A percentile compares a stretch with the other conserved stretches of the same genome.
phyloP scores from a whole-genome alignment of 2,329 filamentous ascomycete genomes.

The Fusarium devonianum region DNA sequence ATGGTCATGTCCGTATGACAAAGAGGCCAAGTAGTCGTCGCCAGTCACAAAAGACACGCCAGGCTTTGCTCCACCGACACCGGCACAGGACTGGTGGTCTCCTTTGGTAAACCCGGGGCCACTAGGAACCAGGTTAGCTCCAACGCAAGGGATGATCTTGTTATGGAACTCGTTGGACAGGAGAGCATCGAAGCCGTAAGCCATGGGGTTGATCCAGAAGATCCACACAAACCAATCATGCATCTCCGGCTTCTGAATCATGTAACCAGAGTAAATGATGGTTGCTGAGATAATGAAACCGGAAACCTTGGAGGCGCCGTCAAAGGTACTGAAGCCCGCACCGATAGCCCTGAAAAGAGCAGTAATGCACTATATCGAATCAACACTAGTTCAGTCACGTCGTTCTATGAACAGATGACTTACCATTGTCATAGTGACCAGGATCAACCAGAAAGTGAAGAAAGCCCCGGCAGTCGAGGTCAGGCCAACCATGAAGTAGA shows the following conservation, averaged over 20 bases:
- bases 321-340: conserved; percentile 63
- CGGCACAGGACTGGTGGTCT: conserved; percentile 60
- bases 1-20: conserved; percentile 61
- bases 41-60: conserved; percentile 61
- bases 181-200: conserved; percentile 73
- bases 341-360: conserved; percentile 64
- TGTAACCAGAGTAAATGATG: conserved; percentile 69
- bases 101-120: conserved; percentile 56
- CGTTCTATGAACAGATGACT: too few relatives aligned
- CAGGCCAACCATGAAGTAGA: conserved; percentile 71
- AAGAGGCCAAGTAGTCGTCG: conserved; percentile 63
- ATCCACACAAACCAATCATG: conserved; percentile 70
- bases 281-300: conserved; percentile 58
- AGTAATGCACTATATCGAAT: conserved; percentile 57
- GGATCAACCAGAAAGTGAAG: conserved; percentile 67
- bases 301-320: conserved; percentile 65
- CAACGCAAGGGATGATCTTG: conserved; percentile 60
- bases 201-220: conserved; percentile 71
- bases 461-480: conserved; percentile 59
- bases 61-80: conserved; percentile 61
- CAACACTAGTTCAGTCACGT: neutral
- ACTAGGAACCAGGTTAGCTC: conserved; percentile 58
- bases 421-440: conserved; percentile 60
- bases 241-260: conserved; percentile 68
- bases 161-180: conserved; percentile 75